Evolutionary conservation across 495 filamentous ascomycete genomes (phyloP).

Genomic region (Penicillium turbatum): DNA sequence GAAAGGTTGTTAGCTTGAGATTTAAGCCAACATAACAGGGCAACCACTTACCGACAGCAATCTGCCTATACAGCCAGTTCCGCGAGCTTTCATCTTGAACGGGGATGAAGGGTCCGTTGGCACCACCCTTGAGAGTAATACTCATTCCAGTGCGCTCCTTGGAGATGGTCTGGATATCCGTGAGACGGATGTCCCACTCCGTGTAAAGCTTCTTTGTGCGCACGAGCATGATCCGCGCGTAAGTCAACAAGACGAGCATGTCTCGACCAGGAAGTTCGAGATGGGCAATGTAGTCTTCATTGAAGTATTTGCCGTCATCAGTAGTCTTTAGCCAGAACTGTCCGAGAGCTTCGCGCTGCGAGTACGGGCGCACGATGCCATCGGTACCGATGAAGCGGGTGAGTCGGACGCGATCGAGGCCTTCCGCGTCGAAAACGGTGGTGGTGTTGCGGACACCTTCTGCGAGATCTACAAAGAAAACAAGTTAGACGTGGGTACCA

Average conservation of each 20-base stretch:
- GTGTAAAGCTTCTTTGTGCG: constrained; percentile 74
- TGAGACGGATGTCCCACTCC: constrained; percentile 94
- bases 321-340: constrained; percentile 99
- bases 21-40: not conserved
- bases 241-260: constrained; percentile 93
- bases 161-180: constrained; percentile 92
- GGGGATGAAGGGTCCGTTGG: constrained; percentile 92
- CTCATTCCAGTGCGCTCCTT: constrained; percentile 95
- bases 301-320: constrained; percentile 95
- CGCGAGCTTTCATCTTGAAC: constrained; percentile 82
- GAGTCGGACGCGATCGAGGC: constrained; percentile 87
- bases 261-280: constrained; percentile 86
- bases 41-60: constrained; percentile 50
- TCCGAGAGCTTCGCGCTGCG: constrained; percentile 89
- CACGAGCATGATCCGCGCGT: constrained; percentile 85
- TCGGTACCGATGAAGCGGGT: constrained; percentile 88
- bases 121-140: constrained; percentile 79
- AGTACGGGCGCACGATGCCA: constrained; percentile 92
- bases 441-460: constrained; percentile 98
- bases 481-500: constrained; percentile 18
- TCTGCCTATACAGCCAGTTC: constrained; percentile 80
- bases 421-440: constrained; percentile 92
- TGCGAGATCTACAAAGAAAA: constrained; percentile 56
- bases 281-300: constrained; percentile 95
- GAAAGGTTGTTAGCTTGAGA: constrained; percentile 13